Evolutionary conservation across 306 rosid genomes (phyloP).

Genomic region (Oemleria cerasiformis): DNA sequence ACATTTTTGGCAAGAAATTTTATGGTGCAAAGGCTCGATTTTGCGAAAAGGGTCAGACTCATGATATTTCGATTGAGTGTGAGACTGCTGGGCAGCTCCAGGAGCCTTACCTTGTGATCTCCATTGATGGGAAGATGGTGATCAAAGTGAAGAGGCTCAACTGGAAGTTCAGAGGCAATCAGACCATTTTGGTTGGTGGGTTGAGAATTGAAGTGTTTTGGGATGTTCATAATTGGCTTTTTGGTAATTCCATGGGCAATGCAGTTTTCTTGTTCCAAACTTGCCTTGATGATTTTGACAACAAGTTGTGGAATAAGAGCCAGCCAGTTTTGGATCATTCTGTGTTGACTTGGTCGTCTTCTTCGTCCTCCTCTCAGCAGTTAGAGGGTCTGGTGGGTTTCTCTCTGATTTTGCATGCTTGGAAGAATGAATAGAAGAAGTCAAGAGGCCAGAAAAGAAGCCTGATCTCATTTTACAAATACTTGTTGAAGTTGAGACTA

Average conservation of each 20-base stretch:
- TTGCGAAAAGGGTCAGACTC: constrained; percentile 61
- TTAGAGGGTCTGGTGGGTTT: constrained; percentile 67
- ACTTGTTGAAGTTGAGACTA: not conserved
- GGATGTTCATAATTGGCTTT: constrained; percentile 95
- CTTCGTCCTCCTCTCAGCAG: constrained; percentile 49
- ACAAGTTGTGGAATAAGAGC: constrained; percentile 38
- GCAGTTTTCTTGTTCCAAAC: constrained; percentile 93
- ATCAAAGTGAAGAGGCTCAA: constrained; percentile 75
- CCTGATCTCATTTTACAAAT: not conserved
- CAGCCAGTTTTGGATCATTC: constrained; percentile 47
- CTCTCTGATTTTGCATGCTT: constrained; percentile 77
- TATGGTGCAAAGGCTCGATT: constrained; percentile 68
- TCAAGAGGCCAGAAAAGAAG: not conserved
- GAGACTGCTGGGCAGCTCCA: constrained; percentile 55
- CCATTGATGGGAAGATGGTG: constrained; percentile 65
- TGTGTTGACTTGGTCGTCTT: constrained; percentile 43
- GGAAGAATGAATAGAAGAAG: constrained; percentile 65
- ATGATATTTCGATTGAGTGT: constrained; percentile 73
- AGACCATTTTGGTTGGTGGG: constrained; percentile 75
- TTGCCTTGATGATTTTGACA: constrained; percentile 37
- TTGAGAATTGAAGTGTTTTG: constrained; percentile 74
- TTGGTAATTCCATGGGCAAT: constrained; percentile 61
- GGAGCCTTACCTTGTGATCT: constrained; percentile 69
- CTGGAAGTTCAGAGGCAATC: constrained; percentile 86
- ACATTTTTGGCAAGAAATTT: constrained; percentile 68